These are phyloP conservation scores for Sphaerobolus stellatus DNA, from an alignment of 1,284 basidiomycete species.

Conservation along the genomic window DNA sequence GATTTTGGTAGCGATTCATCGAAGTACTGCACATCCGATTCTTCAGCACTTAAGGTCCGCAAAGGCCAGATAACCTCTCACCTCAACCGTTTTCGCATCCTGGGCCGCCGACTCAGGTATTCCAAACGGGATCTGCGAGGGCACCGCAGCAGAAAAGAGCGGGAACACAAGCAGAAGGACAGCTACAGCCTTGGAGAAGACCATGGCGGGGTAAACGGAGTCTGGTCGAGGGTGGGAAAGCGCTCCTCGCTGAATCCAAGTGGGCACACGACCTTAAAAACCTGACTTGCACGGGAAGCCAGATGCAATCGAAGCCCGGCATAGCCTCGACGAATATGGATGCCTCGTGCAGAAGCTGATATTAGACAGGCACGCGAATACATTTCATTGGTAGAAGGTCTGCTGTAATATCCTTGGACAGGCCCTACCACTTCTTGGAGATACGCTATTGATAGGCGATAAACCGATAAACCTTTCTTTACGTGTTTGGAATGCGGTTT, in stretches of 20 bases:
- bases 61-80: not conserved
- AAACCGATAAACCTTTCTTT: too few species aligned
- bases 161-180: not conserved
- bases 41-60: not conserved
- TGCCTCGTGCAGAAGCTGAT: too few species aligned
- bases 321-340: too few species aligned
- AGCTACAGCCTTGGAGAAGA: not conserved
- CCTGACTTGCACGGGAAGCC: too few species aligned
- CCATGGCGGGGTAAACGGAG: not conserved
- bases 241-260: not conserved
- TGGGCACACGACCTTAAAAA: constrained; percentile 5
- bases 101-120: constrained; percentile 4
- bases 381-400: too few species aligned
- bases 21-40: not conserved
- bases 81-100: constrained; percentile 4
- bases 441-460: too few species aligned
- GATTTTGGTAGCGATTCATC: not conserved
- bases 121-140: not conserved
- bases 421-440: too few species aligned
- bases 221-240: not conserved
- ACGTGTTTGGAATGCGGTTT: too few species aligned
- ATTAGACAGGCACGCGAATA: too few species aligned
- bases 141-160: not conserved
- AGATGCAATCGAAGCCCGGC: too few species aligned
- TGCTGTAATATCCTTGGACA: too few species aligned